A percentile compares a stretch with the other conserved stretches of the same genome.
phyloP scores from a whole-genome alignment of 768 basidiomycete genomes.

The Solioccasus polychromus region DNA sequence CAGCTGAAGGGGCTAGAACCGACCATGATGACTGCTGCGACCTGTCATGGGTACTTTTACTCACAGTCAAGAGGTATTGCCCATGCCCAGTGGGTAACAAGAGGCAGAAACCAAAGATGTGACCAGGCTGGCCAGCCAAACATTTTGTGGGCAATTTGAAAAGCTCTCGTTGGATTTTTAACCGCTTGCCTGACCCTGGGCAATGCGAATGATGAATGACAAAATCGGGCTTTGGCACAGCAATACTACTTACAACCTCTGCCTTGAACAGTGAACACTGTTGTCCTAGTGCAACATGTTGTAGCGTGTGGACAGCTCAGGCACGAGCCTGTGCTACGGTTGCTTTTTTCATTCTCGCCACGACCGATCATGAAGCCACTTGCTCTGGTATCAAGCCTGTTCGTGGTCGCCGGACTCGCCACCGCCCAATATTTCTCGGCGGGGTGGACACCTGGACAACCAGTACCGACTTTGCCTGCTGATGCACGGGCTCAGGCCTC shows the following conservation, averaged over 20 bases:
- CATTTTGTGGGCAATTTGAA: conserved; percentile 2
- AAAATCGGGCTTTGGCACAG: no score
- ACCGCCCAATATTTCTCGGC: conserved; percentile 74
- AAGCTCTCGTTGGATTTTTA: not conserved
- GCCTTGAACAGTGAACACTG: no score
- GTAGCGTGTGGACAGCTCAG: no score
- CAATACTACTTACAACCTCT: no score
- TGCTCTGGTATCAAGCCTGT: conserved; percentile 34
- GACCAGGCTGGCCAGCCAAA: conserved; percentile 11
- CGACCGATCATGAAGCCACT: conserved; percentile 47
- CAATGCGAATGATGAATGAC: conserved; percentile 2
- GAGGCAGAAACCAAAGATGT: conserved; percentile 14
- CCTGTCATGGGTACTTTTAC: conserved; percentile 1
- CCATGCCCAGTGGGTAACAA: conserved; percentile 6
- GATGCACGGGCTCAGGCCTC: conserved; percentile 17
- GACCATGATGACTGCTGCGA: conserved; percentile 1
- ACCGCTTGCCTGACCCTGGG: not conserved
- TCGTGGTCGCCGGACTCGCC: conserved; percentile 16
- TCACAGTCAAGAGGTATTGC: conserved; percentile 43
- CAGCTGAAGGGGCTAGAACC: conserved; percentile 67
- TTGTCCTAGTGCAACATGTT: no score
- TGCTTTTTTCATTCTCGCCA: conserved; percentile 1
- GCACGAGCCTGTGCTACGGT: no score
- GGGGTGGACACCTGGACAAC: conserved; percentile 80
- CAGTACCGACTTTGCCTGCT: conserved; percentile 32